Conservation (phyloP, 2,329 filamentous ascomycete species). For the Cladorrhinum sp. region DNA sequence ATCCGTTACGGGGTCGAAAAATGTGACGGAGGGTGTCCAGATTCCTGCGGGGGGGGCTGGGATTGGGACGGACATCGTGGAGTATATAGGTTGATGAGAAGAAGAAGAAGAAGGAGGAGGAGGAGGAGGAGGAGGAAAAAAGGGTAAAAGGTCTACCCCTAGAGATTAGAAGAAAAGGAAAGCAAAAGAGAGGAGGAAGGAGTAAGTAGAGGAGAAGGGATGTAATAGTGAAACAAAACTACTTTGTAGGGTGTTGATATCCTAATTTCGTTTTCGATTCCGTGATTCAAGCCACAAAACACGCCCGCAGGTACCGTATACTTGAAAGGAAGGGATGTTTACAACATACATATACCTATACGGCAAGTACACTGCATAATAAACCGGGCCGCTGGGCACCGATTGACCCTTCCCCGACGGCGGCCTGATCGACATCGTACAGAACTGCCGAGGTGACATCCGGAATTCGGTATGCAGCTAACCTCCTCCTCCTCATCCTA, state of each 20-base stretch:
- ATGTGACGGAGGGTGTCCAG: conserved; percentile 35
- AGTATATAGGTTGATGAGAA: neutral
- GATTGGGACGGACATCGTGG: conserved; percentile 19
- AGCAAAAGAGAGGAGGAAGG: neutral
- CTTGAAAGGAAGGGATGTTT: neutral
- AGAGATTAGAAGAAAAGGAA: neutral
- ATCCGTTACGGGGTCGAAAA: conserved; percentile 33
- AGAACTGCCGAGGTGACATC: neutral
- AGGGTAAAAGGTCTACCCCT: too few species aligned
- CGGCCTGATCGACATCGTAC: neutral
- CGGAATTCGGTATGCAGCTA: neutral
- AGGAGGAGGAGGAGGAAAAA: neutral
- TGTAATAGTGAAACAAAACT: too few species aligned
- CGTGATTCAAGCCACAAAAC: too few species aligned
- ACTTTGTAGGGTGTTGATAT: too few species aligned
- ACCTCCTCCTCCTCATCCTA: neutral
- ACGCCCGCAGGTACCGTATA: neutral
- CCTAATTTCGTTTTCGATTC: too few species aligned
- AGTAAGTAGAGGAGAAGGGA: neutral
- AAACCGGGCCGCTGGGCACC: neutral
- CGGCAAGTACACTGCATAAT: neutral
- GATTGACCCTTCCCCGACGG: neutral
- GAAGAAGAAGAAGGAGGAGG: neutral
- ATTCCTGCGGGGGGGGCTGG: conserved; percentile 30
- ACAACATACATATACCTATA: neutral